Evolutionary conservation across 306 rosid genomes (phyloP).

Genomic region (Sindora glabra): DNA sequence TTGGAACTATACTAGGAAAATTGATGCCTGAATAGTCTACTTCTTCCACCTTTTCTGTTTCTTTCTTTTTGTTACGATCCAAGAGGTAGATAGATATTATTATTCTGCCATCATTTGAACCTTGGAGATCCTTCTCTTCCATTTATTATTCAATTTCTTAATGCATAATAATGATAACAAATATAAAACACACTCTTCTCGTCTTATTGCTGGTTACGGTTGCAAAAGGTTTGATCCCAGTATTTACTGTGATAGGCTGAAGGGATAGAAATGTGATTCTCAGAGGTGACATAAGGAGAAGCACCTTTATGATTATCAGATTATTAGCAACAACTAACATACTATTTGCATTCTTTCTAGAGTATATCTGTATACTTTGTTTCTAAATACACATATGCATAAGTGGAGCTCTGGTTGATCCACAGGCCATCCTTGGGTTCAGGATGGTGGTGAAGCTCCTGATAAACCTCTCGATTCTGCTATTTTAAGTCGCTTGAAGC

Average conservation of each 20-base stretch:
- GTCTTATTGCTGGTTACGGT: background rate
- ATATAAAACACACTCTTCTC: background rate
- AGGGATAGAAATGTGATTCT: no score
- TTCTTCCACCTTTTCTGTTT: background rate
- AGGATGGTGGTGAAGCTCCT: conserved; percentile 71
- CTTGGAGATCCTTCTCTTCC: background rate
- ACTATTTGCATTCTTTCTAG: background rate
- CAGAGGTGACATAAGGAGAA: background rate
- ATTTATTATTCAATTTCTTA: no score
- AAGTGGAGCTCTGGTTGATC: conserved; percentile 18
- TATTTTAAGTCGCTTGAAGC: conserved; percentile 84
- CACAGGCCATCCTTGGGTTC: conserved; percentile 96
- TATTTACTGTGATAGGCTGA: no score
- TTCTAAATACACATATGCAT: background rate
- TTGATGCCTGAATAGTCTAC: background rate
- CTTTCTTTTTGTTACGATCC: background rate
- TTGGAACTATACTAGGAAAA: background rate
- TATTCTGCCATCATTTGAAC: background rate
- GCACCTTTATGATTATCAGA: background rate
- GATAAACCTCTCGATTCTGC: conserved; percentile 93
- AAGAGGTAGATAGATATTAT: background rate
- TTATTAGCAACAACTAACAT: conserved; percentile 8
- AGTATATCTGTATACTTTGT: conserved; percentile 1
- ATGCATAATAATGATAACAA: no score
- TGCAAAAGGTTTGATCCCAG: background rate